Percentiles rank a stretch among this genome's conserved stretches.
Conservation (phyloP, 202 grass and related monocot species). For the Hordeum pubiflorum region DNA sequence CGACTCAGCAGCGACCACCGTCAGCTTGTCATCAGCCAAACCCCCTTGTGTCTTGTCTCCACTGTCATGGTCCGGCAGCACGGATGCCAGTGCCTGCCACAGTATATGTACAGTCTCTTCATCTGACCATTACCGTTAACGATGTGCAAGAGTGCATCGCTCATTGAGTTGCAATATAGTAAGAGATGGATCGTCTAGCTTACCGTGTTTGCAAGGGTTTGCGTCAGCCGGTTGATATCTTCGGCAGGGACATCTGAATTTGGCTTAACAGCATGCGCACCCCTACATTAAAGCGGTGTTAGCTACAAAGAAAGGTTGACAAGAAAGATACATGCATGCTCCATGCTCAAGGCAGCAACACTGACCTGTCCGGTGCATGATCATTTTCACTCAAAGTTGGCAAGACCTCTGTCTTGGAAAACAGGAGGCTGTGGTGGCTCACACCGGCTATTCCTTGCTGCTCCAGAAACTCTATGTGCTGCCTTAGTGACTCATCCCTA, state of each 20-base stretch:
- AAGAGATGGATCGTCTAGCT: background rate
- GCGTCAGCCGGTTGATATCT: background rate
- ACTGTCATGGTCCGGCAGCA: background rate
- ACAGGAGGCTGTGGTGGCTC: constrained; percentile 48
- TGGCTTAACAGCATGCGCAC: background rate
- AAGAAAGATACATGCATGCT: background rate
- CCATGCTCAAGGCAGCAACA: background rate
- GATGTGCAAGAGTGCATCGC: background rate
- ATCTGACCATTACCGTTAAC: background rate
- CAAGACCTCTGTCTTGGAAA: constrained; percentile 30
- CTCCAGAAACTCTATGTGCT: constrained; percentile 53
- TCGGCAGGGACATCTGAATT: background rate
- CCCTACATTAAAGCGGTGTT: background rate
- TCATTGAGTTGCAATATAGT: background rate
- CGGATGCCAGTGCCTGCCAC: background rate
- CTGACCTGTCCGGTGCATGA: constrained; percentile 26
- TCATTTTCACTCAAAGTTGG: constrained; percentile 23
- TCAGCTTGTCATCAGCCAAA: background rate
- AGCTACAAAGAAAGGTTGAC: background rate
- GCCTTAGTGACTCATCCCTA: constrained; percentile 17
- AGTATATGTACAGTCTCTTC: background rate
- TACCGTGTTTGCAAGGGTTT: background rate
- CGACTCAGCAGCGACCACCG: background rate
- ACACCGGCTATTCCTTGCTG: constrained; percentile 49
- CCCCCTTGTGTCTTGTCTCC: background rate